Percentiles rank a stretch among this genome's conserved stretches.
Conservation (phyloP, 306 rosid species). For the Dalbergia cochinchinensis region DNA sequence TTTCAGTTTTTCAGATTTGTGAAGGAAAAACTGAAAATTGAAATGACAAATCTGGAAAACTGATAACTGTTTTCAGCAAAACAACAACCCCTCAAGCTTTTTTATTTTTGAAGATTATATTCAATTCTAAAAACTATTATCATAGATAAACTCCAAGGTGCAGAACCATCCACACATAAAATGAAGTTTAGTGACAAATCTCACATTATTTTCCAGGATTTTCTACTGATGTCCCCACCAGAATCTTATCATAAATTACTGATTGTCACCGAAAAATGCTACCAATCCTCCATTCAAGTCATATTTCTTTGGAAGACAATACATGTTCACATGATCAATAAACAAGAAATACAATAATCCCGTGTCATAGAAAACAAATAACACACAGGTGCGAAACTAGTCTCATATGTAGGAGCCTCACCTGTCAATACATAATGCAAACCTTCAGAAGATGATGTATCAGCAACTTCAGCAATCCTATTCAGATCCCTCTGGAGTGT, state of each 20-base stretch:
- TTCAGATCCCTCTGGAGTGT: conserved; percentile 85
- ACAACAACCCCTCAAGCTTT: too few relatives aligned
- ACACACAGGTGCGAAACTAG: conserved; percentile 23
- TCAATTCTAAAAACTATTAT: neutral
- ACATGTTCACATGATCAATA: conserved; percentile 14
- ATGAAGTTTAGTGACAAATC: conserved; percentile 1
- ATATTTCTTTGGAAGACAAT: neutral
- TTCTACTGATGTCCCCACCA: conserved; percentile 4
- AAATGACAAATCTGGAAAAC: too few relatives aligned
- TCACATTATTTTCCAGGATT: conserved; percentile 24
- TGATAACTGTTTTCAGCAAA: too few relatives aligned
- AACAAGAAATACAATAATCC: neutral
- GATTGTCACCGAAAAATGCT: neutral
- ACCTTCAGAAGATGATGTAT: conserved; percentile 86
- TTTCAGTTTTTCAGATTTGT: too few relatives aligned
- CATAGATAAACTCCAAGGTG: neutral
- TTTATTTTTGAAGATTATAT: conserved; percentile 1
- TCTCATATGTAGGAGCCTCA: conserved; percentile 49
- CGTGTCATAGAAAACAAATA: conserved; percentile 19
- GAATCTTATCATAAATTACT: conserved; percentile 17
- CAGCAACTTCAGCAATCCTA: conserved; percentile 92
- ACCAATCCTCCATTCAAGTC: neutral
- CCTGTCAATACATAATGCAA: conserved; percentile 90
- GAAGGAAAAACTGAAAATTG: too few relatives aligned
- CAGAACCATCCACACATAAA: neutral